These are phyloP conservation scores for Sporisorium reilianum DNA, from an alignment of 1,284 basidiomycete genomes.

Conservation along the genomic window DNA sequence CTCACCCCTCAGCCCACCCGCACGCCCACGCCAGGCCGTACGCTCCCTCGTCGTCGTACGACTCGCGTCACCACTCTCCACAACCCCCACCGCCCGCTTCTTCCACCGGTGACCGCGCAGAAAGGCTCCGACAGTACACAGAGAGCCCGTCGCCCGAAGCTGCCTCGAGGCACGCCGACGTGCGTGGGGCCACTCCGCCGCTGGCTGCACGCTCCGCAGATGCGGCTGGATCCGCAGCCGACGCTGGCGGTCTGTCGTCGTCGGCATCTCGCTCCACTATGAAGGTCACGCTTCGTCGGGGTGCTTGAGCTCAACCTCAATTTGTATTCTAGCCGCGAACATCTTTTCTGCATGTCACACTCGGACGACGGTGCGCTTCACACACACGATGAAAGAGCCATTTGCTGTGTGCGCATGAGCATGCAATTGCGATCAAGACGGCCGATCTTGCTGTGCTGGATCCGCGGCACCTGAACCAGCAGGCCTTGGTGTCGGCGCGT, in stretches of 20 bases:
- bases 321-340: conserved; percentile 7
- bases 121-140: conserved; percentile 48
- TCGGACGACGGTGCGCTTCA: too few species aligned
- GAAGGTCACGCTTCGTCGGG: conserved; percentile 37
- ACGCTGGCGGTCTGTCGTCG: conserved; percentile 3
- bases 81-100: conserved; percentile 22
- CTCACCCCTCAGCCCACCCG: conserved; percentile 12
- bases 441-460: neutral
- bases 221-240: conserved; percentile 6
- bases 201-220: conserved; percentile 3
- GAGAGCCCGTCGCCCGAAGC: conserved; percentile 44
- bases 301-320: neutral
- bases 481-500: neutral
- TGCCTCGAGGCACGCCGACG: conserved; percentile 6
- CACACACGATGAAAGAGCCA: too few species aligned
- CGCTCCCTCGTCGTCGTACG: conserved; percentile 20
- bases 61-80: conserved; percentile 37
- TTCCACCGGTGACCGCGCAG: conserved; percentile 33
- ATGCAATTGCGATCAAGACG: neutral
- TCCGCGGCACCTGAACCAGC: neutral
- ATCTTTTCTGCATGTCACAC: too few species aligned
- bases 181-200: conserved; percentile 7
- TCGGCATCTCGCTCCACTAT: conserved; percentile 28
- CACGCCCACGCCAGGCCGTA: conserved; percentile 17
- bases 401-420: neutral